Conservation (phyloP, 305 asterid species). For the Fraxinus paxiana region DNA sequence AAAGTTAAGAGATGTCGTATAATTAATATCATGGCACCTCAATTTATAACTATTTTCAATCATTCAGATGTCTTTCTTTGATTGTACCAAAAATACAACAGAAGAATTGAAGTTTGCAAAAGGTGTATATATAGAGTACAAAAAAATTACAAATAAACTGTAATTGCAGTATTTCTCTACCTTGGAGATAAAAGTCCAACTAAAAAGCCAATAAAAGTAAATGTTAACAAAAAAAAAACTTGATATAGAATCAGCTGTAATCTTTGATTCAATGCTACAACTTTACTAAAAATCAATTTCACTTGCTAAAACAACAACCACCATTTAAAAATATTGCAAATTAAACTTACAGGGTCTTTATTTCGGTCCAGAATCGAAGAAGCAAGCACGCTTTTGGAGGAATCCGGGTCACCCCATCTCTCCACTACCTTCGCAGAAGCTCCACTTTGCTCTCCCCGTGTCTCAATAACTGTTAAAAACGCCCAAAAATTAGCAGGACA, state of each 20-base stretch:
- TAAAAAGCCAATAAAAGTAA: neutral
- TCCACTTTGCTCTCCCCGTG: slow-evolving; percentile 29
- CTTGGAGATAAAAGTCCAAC: neutral
- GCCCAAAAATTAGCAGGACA: slow-evolving; percentile 9
- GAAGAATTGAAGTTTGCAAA: neutral
- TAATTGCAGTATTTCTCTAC: neutral
- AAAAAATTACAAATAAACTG: neutral
- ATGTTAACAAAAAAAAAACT: neutral
- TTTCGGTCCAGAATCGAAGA: slow-evolving; percentile 48
- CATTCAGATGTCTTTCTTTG: neutral
- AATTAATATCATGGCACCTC: neutral
- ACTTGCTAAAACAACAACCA: neutral
- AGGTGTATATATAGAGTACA: neutral
- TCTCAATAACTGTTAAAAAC: slow-evolving; percentile 33
- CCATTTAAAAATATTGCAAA: neutral
- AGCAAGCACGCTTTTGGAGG: slow-evolving; percentile 47
- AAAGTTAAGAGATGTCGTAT: neutral
- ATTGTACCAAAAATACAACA: neutral
- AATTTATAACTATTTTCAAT: neutral
- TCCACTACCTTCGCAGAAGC: slow-evolving; percentile 36
- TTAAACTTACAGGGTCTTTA: slow-evolving; percentile 55
- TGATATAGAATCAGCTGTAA: neutral
- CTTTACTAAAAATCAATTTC: neutral
- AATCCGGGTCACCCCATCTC: slow-evolving; percentile 61
- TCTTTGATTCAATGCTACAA: neutral